Evolutionary conservation across 257 asterid species (phyloP).

Genomic region (Eustoma russellianum): DNA sequence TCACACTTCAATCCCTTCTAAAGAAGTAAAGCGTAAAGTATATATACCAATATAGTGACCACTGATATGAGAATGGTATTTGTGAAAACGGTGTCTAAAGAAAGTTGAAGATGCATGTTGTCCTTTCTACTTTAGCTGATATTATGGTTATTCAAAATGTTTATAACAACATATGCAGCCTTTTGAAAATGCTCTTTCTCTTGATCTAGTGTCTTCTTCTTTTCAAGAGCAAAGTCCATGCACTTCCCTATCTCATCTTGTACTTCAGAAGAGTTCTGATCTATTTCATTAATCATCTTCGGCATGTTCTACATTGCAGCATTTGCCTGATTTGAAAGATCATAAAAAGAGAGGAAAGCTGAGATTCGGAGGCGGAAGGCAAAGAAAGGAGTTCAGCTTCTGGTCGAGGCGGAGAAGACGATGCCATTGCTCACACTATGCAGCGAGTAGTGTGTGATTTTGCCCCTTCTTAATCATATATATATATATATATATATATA

Average conservation of each 20-base stretch:
- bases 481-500: no score
- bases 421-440: conserved; percentile 18
- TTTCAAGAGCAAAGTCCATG: conserved; percentile 57
- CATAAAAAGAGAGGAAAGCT: conserved; percentile 62
- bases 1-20: no score
- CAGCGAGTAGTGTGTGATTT: conserved; percentile 1
- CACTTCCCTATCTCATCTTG: conserved; percentile 55
- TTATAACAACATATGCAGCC: conserved; percentile 72
- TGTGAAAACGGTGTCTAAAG: no score
- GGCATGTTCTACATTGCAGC: conserved; percentile 67
- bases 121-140: conserved; percentile 18
- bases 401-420: conserved; percentile 38
- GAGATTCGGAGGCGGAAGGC: conserved; percentile 40
- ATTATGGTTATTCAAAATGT: conserved; percentile 50
- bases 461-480: no score
- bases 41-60: no score
- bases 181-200: conserved; percentile 66
- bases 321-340: conserved; percentile 71
- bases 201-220: conserved; percentile 56
- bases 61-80: no score
- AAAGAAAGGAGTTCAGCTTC: conserved; percentile 27
- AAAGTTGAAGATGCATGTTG: no score
- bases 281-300: conserved; percentile 65
- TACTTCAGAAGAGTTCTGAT: conserved; percentile 55
- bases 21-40: no score